Percentiles rank a stretch among this genome's conserved stretches.
phyloP scores from a whole-genome alignment of 176 grass and related monocot species.

The Urochloa ruziziensis region DNA sequence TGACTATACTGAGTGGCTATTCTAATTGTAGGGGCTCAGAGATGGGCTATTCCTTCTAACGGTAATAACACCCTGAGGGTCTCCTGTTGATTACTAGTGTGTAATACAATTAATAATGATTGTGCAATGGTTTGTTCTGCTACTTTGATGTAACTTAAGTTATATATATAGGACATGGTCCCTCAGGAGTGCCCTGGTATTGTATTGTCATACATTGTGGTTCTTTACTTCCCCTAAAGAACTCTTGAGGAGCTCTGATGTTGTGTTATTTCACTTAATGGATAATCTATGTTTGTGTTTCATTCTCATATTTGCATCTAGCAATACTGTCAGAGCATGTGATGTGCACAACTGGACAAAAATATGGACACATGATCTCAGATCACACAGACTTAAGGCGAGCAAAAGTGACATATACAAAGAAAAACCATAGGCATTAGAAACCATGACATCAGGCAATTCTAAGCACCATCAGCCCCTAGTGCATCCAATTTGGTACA shows the following conservation, averaged over 20 bases:
- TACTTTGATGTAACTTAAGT: constrained; percentile 9
- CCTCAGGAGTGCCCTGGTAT: constrained; percentile 39
- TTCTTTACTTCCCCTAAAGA: constrained; percentile 33
- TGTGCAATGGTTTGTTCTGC: constrained; percentile 28
- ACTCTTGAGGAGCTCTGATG: constrained; percentile 37
- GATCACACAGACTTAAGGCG: neutral
- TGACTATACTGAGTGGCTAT: constrained; percentile 84
- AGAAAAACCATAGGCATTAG: neutral
- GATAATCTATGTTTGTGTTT: constrained; percentile 20
- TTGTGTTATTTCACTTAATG: constrained; percentile 13
- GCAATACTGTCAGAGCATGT: neutral
- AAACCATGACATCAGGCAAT: neutral
- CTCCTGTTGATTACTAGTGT: constrained; percentile 39
- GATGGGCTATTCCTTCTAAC: constrained; percentile 82
- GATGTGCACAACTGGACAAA: neutral
- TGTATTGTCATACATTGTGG: constrained; percentile 21
- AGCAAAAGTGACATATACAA: neutral
- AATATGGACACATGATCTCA: neutral
- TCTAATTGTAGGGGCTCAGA: constrained; percentile 79
- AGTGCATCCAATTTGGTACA: neutral
- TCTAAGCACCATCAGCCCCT: neutral
- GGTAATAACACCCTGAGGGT: constrained; percentile 47
- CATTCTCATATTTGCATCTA: neutral
- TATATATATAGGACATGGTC: constrained; percentile 8
- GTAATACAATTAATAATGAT: constrained; percentile 40